phyloP scores from a whole-genome alignment of 2,329 filamentous ascomycete species.

The Epichloe hybrida region DNA sequence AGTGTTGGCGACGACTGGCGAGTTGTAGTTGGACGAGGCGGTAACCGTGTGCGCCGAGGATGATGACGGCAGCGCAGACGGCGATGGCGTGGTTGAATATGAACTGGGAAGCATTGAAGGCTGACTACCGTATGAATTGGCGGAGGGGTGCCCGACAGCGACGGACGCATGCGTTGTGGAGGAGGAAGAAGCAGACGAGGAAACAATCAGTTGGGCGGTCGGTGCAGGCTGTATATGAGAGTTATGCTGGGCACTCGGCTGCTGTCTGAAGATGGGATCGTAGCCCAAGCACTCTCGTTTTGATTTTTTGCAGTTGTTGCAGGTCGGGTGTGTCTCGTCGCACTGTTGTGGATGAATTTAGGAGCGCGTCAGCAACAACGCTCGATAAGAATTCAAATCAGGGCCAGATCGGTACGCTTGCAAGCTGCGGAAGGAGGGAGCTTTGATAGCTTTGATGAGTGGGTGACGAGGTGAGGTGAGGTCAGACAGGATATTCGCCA shows the following conservation, averaged over 20 bases:
- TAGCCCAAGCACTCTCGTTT: slow-evolving; percentile 79
- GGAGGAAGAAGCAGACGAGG: slow-evolving; percentile 17
- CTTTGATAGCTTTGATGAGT: background rate
- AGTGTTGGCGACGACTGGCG: slow-evolving; percentile 26
- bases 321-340: slow-evolving; percentile 87
- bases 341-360: slow-evolving; percentile 42
- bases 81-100: slow-evolving; percentile 20
- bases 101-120: slow-evolving; percentile 29
- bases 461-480: background rate
- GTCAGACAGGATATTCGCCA: background rate
- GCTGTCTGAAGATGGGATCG: slow-evolving; percentile 73
- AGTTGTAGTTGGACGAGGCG: slow-evolving; percentile 20
- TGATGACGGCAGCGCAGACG: slow-evolving; percentile 19
- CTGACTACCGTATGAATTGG: slow-evolving; percentile 32
- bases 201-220: slow-evolving; percentile 18
- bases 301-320: slow-evolving; percentile 83
- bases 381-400: background rate
- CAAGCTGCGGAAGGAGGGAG: background rate
- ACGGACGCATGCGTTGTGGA: slow-evolving; percentile 11
- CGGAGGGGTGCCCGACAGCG: slow-evolving; percentile 13
- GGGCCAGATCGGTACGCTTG: background rate
- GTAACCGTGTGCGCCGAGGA: slow-evolving; percentile 9
- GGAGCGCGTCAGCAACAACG: slow-evolving; percentile 6
- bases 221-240: slow-evolving; percentile 33
- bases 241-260: slow-evolving; percentile 58